Base-by-base conservation (phyloP, 108 stramenopile genomes). In the Bacterosira constricta region DNA sequence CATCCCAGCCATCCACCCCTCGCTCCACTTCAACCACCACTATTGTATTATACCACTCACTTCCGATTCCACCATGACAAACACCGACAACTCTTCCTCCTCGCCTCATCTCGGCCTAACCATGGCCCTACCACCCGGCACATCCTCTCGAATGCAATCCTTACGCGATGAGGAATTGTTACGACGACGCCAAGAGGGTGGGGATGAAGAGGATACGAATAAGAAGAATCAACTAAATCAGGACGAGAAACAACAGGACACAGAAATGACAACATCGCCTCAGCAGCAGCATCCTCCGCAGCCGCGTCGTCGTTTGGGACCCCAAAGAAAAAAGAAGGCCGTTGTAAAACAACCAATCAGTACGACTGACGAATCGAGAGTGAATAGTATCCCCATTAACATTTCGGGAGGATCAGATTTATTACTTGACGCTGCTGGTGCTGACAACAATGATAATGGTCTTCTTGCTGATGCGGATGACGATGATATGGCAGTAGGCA, bases 291-390 rank as follows among this genome's bases (percentile, higher is more conserved):
- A 46, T 17, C 30, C 49, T 3, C 35, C 18, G 38, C 20, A 21
- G 6, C 45, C 20, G 56, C 69, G 29, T 25, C 67, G 62, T 38
- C 61, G 75, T 32, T 61, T 77, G 66, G 75, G 60, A 29, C 75
- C 75, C 17, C 75, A 69, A 31, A 17, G 73, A 23, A 58, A 69
- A 77, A 69, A 77, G 47, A 18, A 10, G 39, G 37, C 47, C 11
- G n/a, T n/a, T 32, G 3, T n/a, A n/a, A n/a, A n/a, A n/a, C n/a
- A 29, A 25, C 18, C 66, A 20, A 13, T 45, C 37, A 35, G 38
- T 12, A 39, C 42, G 6, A 3, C 31, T 30, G 25, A 36, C 67
- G 11, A 29, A 17, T 62, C 25, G 42, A 37, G 3, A 13, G 37
- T 13, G 11, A 4, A 36, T 8, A 49, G 31, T 31, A 36, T 44